Conservation (phyloP, 2,329 filamentous ascomycete genomes). For the Chrysoporthe deuterocubensis region DNA sequence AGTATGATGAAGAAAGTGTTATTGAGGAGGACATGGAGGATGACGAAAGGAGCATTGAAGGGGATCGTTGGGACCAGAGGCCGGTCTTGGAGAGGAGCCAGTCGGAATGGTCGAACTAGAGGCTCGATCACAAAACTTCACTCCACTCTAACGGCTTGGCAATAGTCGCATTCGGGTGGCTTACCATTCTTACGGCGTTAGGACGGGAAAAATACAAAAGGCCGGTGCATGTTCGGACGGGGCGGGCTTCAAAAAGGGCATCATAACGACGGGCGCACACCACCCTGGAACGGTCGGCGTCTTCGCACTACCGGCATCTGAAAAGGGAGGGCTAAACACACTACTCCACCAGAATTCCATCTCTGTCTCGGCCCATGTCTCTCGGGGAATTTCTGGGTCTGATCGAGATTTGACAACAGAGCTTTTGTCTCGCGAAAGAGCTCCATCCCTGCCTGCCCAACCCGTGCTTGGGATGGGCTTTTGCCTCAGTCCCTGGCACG, state of each 20-base stretch:
- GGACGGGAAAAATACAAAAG: background rate
- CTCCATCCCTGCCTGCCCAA: background rate
- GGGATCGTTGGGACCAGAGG: constrained; percentile 45
- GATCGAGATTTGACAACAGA: constrained; percentile 2
- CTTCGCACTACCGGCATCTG: background rate
- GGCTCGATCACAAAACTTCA: background rate
- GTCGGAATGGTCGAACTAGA: constrained; percentile 32
- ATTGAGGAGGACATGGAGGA: constrained; percentile 38
- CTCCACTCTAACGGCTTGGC: background rate
- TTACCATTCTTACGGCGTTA: constrained; percentile 9
- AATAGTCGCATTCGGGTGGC: background rate
- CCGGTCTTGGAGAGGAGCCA: constrained; percentile 42
- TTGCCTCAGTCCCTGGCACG: background rate
- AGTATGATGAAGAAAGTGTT: constrained; percentile 34
- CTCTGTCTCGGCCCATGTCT: background rate
- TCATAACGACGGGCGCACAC: background rate
- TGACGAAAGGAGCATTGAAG: constrained; percentile 37
- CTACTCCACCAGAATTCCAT: constrained; percentile 1
- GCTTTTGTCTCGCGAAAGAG: background rate
- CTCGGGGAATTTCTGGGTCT: constrained; percentile 1
- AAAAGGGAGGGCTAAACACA: constrained; percentile 1
- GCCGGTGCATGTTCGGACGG: background rate
- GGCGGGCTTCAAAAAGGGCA: constrained; percentile 4
- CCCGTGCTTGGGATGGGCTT: background rate
- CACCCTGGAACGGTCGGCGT: background rate